Percentiles rank a stretch among this genome's conserved stretches.
Conservation (phyloP, 805 yeast species). For the Lipomyces spencermartinsiae region DNA sequence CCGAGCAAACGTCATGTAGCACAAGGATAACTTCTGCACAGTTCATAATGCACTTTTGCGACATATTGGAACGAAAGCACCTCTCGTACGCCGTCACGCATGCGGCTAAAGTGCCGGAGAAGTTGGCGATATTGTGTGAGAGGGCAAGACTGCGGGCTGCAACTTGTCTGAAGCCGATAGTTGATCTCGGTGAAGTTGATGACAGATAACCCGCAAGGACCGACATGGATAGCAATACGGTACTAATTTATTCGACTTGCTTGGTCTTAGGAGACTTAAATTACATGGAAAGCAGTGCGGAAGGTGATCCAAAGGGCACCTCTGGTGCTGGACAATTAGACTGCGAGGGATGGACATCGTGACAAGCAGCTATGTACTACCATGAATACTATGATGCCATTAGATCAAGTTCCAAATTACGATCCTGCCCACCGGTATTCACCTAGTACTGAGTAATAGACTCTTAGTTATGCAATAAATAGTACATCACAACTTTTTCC, state of each 20-base stretch:
- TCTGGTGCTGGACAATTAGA: background rate
- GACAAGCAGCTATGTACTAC: no score
- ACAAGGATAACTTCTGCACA: no score
- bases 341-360: background rate
- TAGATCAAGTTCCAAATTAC: no score
- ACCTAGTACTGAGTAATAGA: background rate
- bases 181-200: no score
- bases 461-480: background rate
- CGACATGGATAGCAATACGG: background rate
- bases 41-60: no score
- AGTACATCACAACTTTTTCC: slow-evolving; percentile 9
- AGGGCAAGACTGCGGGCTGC: background rate
- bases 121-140: background rate
- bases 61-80: no score
- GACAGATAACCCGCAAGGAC: background rate
- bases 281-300: background rate
- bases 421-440: background rate
- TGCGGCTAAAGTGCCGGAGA: background rate
- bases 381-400: no score
- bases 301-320: background rate
- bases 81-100: no score
- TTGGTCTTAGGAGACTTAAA: background rate
- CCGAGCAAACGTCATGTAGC: no score
- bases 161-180: background rate
- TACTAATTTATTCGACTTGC: background rate